phyloP scores from a whole-genome alignment of 116 monocot species.

The Papilionanthe hybrid region DNA sequence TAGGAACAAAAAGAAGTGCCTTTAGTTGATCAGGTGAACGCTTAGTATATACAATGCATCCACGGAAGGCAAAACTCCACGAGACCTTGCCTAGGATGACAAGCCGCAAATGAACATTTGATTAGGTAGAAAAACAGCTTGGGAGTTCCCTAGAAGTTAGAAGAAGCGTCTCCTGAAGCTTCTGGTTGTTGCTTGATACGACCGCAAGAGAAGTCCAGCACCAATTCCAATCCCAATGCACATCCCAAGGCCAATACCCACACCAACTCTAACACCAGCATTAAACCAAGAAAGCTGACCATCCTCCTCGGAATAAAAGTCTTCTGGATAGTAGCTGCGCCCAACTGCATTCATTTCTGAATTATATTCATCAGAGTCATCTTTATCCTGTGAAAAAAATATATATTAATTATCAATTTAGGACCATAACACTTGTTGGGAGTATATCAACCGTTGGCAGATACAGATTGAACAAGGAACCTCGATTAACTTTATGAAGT shows the following conservation, averaged over 20 bases:
- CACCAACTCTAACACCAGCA: conserved; percentile 52
- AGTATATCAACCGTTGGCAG: background rate
- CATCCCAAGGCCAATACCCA: conserved; percentile 50
- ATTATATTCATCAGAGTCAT: conserved; percentile 50
- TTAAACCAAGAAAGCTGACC: conserved; percentile 56
- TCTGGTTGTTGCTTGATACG: conserved; percentile 49
- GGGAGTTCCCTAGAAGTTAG: background rate
- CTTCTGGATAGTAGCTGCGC: conserved; percentile 39
- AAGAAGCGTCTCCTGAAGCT: conserved; percentile 44
- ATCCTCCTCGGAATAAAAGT: conserved; percentile 51
- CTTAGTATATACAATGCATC: background rate
- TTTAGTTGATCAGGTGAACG: background rate
- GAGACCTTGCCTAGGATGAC: background rate
- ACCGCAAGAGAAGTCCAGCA: conserved; percentile 44
- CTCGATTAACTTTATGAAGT: background rate
- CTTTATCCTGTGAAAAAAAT: conserved; percentile 26
- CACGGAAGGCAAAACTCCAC: background rate
- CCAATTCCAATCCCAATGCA: conserved; percentile 55
- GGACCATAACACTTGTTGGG: background rate
- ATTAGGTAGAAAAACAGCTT: background rate
- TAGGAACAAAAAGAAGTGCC: conserved; percentile 5
- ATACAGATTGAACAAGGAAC: background rate
- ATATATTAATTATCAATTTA: background rate
- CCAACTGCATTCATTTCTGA: conserved; percentile 25
- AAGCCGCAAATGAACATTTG: background rate